Percentiles rank a stretch among this genome's conserved stretches.
These are phyloP conservation scores for Solanum hybrid DNA, from an alignment of 305 asterid genomes.

Conservation along the genomic window DNA sequence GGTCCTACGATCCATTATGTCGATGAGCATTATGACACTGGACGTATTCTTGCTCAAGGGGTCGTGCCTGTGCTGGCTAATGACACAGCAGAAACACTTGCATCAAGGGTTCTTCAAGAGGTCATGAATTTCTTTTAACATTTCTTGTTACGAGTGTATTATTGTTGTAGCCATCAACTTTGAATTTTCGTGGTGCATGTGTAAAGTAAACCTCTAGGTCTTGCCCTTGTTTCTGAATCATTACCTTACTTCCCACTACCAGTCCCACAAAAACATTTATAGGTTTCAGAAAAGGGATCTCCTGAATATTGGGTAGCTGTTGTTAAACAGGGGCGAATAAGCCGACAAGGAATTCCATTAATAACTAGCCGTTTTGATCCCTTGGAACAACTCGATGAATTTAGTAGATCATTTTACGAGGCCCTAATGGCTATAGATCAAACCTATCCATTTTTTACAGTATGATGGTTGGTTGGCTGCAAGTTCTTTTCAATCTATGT, in stretches of 20 bases:
- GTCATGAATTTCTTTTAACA: conserved; percentile 9
- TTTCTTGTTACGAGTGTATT: not conserved
- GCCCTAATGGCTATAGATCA: not conserved
- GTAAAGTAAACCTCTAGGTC: not conserved
- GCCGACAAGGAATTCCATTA: not conserved
- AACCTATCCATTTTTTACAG: not conserved
- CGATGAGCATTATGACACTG: conserved; percentile 78
- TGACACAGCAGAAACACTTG: conserved; percentile 77
- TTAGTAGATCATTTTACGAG: not conserved
- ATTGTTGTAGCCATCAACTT: not conserved
- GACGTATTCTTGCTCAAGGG: conserved; percentile 78
- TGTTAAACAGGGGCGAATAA: not conserved
- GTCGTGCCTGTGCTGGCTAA: conserved; percentile 67
- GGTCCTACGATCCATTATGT: conserved; percentile 85
- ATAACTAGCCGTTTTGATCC: not conserved
- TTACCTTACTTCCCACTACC: not conserved
- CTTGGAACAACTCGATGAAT: not conserved
- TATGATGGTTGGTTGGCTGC: not conserved
- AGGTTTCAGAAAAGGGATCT: not conserved
- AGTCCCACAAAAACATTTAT: not conserved
- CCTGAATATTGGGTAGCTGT: not conserved
- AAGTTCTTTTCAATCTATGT: not conserved
- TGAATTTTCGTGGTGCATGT: not conserved
- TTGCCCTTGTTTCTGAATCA: not conserved
- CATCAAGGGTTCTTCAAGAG: conserved; percentile 73